Percentiles rank a stretch among this genome's conserved stretches.
Evolutionary conservation across 345 rosid genomes (phyloP).

Genomic region (Citrus glauca): DNA sequence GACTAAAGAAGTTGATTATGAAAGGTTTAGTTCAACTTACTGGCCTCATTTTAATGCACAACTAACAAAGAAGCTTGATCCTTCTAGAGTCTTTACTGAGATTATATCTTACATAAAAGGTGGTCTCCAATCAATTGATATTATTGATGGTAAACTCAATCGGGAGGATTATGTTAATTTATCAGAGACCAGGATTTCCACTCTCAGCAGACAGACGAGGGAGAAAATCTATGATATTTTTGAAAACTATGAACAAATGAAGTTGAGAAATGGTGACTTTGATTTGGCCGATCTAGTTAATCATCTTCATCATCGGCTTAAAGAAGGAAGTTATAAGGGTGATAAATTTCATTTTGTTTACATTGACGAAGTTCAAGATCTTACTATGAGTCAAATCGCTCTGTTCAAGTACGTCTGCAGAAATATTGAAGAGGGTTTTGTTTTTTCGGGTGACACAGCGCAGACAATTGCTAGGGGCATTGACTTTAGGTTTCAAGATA

Average conservation of each 20-base stretch:
- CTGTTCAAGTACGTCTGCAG: slow-evolving; percentile 39
- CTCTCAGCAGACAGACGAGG: slow-evolving; percentile 25
- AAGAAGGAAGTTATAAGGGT: slow-evolving; percentile 19
- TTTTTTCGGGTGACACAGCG: slow-evolving; percentile 39
- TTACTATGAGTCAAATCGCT: slow-evolving; percentile 49
- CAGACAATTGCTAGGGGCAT: slow-evolving; percentile 38
- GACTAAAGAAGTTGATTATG: no score
- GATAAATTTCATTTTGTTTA: slow-evolving; percentile 46
- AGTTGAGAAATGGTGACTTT: slow-evolving; percentile 36
- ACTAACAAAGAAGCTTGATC: slow-evolving; percentile 36
- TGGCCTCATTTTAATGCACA: slow-evolving; percentile 20
- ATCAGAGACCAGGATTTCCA: slow-evolving; percentile 35
- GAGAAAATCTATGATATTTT: slow-evolving; percentile 35
- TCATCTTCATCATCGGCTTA: slow-evolving; percentile 46
- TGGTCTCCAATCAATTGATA: slow-evolving; percentile 23
- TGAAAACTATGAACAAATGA: slow-evolving; percentile 45
- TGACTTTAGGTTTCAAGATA: slow-evolving; percentile 53
- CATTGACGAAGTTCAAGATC: slow-evolving; percentile 67
- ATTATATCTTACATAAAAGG: slow-evolving; percentile 59
- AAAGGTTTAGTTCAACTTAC: no score
- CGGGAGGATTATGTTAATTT: slow-evolving; percentile 31
- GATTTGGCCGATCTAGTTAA: slow-evolving; percentile 58
- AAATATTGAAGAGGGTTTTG: slow-evolving; percentile 48
- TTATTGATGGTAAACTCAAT: slow-evolving; percentile 27
- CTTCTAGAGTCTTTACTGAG: slow-evolving; percentile 49